A percentile compares a stretch with the other conserved stretches of the same genome.
Evolutionary conservation across 2,329 filamentous ascomycete genomes (phyloP).

Genomic region (Ophiostoma pallidulum): DNA sequence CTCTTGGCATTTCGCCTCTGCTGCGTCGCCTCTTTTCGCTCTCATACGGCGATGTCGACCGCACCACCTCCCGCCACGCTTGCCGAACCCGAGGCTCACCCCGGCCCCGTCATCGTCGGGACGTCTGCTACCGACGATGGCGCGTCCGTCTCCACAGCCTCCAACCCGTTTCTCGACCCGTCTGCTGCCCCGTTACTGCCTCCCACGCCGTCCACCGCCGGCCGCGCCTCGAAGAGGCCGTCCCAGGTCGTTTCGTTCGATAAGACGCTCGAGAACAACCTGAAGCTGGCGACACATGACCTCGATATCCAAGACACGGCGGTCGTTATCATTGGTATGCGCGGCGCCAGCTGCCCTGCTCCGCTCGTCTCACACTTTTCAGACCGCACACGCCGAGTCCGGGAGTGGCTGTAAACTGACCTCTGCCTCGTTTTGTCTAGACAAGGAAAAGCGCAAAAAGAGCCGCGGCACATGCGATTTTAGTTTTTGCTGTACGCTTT

Average conservation of each 20-base stretch:
- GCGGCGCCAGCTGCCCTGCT: not conserved
- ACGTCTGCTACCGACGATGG: not conserved
- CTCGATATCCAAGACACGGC: conserved; percentile 15
- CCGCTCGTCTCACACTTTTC: too few relatives aligned
- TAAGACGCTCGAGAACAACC: conserved; percentile 17
- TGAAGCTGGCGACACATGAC: conserved; percentile 18
- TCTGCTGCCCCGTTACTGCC: not conserved
- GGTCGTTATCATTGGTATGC: conserved; percentile 14
- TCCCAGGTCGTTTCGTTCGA: conserved; percentile 18
- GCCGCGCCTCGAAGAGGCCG: conserved; percentile 9
- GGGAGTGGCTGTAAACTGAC: too few relatives aligned
- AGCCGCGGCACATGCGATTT: conserved; percentile 14
- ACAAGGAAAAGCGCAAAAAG: conserved; percentile 17
- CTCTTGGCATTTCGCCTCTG: too few relatives aligned
- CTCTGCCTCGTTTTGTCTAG: conserved; percentile 2
- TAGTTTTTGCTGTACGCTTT: conserved; percentile 1
- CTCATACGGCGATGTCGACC: too few relatives aligned
- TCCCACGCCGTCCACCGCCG: not conserved
- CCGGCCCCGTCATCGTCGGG: not conserved
- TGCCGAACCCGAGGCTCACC: too few relatives aligned
- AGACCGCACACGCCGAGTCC: too few relatives aligned
- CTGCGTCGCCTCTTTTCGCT: too few relatives aligned
- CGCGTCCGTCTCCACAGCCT: not conserved
- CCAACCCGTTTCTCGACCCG: not conserved
- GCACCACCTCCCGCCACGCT: too few relatives aligned